Evolutionary conservation across 2,329 filamentous ascomycete genomes (phyloP).

Genomic region (Xylariaceae sp.): DNA sequence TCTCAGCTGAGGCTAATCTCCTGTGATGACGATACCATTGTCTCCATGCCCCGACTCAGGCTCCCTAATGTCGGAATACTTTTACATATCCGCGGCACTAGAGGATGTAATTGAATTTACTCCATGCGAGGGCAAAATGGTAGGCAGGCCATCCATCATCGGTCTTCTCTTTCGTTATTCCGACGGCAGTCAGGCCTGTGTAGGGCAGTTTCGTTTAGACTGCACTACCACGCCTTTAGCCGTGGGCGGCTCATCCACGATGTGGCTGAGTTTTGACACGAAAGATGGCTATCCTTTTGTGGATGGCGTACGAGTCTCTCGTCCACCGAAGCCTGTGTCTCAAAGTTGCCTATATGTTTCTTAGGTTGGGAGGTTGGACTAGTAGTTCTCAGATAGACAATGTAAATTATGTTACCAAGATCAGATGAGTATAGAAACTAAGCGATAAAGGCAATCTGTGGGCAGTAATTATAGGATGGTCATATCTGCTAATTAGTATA

Average conservation of each 20-base stretch:
- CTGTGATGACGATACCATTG: background rate
- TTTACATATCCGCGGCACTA: background rate
- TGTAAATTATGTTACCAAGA: constrained; percentile 7
- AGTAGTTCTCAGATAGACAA: background rate
- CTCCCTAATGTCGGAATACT: background rate
- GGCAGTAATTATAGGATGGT: no score
- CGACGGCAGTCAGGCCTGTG: background rate
- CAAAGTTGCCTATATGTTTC: background rate
- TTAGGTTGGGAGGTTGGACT: background rate
- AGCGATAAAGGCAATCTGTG: no score
- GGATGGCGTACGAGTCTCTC: background rate
- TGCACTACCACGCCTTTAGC: background rate
- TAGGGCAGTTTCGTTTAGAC: background rate
- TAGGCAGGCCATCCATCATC: background rate
- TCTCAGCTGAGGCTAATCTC: background rate
- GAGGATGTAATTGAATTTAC: background rate
- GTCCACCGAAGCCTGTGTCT: background rate
- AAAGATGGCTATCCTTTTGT: background rate
- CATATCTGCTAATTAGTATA: no score
- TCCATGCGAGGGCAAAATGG: background rate
- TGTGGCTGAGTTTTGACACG: background rate
- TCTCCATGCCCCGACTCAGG: background rate
- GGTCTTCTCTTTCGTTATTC: constrained; percentile 2
- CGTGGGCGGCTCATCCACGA: background rate
- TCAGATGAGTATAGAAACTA: no score